phyloP scores from a whole-genome alignment of 1,284 basidiomycete species.

The Microbotryomycetes sp. region DNA sequence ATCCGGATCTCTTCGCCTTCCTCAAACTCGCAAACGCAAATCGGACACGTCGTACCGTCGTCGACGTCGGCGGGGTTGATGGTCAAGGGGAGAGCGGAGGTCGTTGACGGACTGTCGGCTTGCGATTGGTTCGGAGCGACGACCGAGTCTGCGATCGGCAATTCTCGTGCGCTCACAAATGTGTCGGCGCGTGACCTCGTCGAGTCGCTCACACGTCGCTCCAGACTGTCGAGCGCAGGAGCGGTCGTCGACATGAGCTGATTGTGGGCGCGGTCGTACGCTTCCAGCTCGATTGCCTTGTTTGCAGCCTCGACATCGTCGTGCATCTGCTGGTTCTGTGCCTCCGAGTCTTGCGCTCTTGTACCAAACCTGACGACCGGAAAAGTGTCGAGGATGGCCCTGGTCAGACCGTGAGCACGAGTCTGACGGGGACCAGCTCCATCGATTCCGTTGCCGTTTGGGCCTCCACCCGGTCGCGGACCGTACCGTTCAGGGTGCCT shows the following conservation, averaged over 20 bases:
- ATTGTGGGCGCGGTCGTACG: background rate
- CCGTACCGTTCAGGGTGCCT: constrained; percentile 88
- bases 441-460: constrained; percentile 15
- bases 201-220: background rate
- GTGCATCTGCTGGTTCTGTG: constrained; percentile 1
- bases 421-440: constrained; percentile 50
- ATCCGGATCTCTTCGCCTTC: constrained; percentile 82
- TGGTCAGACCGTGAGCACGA: constrained; percentile 68
- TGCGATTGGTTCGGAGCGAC: background rate
- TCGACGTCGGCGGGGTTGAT: constrained; percentile 21
- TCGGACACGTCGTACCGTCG: constrained; percentile 75
- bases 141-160: background rate
- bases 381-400: constrained; percentile 88
- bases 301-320: constrained; percentile 1
- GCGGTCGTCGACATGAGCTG: background rate
- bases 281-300: constrained; percentile 9
- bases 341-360: background rate
- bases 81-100: background rate
- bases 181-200: background rate
- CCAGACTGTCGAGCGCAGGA: background rate
- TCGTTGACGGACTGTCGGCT: background rate
- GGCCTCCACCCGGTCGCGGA: constrained; percentile 47
- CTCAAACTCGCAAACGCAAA: constrained; percentile 87
- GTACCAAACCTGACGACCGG: constrained; percentile 77
- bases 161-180: background rate